Evolutionary conservation across 129 eudicot genomes (phyloP).

Genomic region (Flaveria trinervia): DNA sequence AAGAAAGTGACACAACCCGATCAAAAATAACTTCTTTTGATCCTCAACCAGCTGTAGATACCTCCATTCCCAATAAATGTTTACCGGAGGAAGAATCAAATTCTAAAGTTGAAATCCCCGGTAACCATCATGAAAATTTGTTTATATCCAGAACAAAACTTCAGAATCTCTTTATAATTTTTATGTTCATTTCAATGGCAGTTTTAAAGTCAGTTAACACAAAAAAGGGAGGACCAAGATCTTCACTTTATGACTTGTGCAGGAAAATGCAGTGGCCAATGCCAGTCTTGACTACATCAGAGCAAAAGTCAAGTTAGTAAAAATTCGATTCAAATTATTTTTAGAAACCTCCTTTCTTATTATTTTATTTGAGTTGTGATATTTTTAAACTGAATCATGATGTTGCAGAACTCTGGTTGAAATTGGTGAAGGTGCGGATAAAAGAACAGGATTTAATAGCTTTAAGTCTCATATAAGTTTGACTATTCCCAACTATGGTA

Average conservation of each 20-base stretch:
- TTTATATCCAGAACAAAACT: constrained; percentile 4
- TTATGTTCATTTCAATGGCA: constrained; percentile 34
- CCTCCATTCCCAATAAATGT: constrained; percentile 12
- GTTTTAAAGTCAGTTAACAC: constrained; percentile 58
- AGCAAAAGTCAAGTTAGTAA: constrained; percentile 61
- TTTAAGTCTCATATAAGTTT: constrained; percentile 58
- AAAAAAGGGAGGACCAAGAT: constrained; percentile 90
- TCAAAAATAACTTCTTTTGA: constrained; percentile 25
- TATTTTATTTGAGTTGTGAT: neutral
- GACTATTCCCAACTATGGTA: constrained; percentile 63
- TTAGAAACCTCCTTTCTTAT: neutral
- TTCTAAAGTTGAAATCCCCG: constrained; percentile 47
- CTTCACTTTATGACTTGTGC: constrained; percentile 66
- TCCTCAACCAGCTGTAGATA: constrained; percentile 27
- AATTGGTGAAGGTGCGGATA: constrained; percentile 55
- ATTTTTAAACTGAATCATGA: constrained; percentile 11
- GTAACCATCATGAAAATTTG: constrained; percentile 37
- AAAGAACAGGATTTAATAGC: constrained; percentile 49
- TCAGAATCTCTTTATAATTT: neutral
- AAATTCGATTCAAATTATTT: neutral
- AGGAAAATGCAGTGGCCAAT: constrained; percentile 83
- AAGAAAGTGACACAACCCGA: constrained; percentile 10
- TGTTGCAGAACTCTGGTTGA: constrained; percentile 54
- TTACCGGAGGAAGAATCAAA: constrained; percentile 18
- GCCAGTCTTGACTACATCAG: constrained; percentile 62